These are phyloP conservation scores for Logfia minima DNA, from an alignment of 129 eudicot species.

Conservation along the genomic window DNA sequence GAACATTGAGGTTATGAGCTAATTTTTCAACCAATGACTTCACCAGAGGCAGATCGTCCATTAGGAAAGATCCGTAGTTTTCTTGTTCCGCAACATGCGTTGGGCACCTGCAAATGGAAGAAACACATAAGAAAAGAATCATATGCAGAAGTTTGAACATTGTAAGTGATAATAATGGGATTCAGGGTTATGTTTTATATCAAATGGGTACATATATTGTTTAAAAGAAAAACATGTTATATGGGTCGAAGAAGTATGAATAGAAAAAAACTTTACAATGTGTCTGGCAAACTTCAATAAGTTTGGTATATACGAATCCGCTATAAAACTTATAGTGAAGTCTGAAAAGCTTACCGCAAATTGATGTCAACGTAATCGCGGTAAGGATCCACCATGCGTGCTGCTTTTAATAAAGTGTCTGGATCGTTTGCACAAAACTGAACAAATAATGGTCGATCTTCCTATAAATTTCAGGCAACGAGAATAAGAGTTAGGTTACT, in stretches of 20 bases:
- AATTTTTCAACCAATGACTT: slow-evolving; percentile 78
- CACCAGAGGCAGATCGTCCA: slow-evolving; percentile 85
- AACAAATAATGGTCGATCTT: slow-evolving; percentile 15
- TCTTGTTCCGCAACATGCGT: slow-evolving; percentile 16
- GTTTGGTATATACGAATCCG: neutral
- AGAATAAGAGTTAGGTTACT: neutral
- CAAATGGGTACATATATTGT: neutral
- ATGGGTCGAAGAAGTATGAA: neutral
- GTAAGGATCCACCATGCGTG: neutral
- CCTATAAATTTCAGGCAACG: neutral
- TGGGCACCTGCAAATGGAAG: slow-evolving; percentile 21
- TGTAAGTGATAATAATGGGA: neutral
- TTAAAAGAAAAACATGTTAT: neutral
- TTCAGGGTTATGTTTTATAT: neutral
- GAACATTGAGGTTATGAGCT: slow-evolving; percentile 62
- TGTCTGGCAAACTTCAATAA: neutral
- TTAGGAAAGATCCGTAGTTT: slow-evolving; percentile 27
- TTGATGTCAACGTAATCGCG: slow-evolving; percentile 17
- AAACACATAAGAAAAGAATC: neutral
- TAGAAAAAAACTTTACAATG: neutral
- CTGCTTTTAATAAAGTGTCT: slow-evolving; percentile 7
- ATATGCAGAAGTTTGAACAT: neutral
- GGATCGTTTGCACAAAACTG: slow-evolving; percentile 18
- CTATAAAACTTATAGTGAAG: neutral
- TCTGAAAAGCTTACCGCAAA: slow-evolving; percentile 8